Evolutionary conservation across 2,329 filamentous ascomycete species (phyloP).

Genomic region (Trichoderma aggressivum): DNA sequence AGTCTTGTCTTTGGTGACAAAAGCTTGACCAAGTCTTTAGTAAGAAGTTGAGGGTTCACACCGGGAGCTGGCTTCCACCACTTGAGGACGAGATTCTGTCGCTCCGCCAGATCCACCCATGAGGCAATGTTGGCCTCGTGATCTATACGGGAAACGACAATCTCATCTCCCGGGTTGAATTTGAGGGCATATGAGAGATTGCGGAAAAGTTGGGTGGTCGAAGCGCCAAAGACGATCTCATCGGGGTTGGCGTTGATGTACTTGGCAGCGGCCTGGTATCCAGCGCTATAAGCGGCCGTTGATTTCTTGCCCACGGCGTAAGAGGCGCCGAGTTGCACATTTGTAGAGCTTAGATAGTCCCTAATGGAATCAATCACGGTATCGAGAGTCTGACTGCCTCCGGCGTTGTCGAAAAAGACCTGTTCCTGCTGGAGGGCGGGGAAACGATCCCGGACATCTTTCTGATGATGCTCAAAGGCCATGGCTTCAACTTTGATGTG

Average conservation of each 20-base stretch:
- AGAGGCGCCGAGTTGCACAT: conserved; percentile 72
- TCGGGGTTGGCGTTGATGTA: conserved; percentile 66
- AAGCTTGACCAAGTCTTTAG: conserved; percentile 54
- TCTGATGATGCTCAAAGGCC: neutral
- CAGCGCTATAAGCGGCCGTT: conserved; percentile 56
- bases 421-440: conserved; percentile 65
- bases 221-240: conserved; percentile 70
- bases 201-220: conserved; percentile 72
- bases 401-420: conserved; percentile 75
- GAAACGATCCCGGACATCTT: conserved; percentile 52
- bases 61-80: conserved; percentile 61
- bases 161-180: conserved; percentile 58
- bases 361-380: conserved; percentile 64
- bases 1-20: conserved; percentile 64
- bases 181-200: conserved; percentile 60
- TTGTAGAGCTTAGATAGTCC: conserved; percentile 63
- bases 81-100: conserved; percentile 59
- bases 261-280: conserved; percentile 61
- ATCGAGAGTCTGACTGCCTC: conserved; percentile 67
- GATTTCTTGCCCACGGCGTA: conserved; percentile 61
- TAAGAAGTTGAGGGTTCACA: conserved; percentile 56
- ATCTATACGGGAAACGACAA: conserved; percentile 69
- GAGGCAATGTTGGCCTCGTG: conserved; percentile 75
- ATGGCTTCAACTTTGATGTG: neutral
- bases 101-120: conserved; percentile 66